Evolutionary conservation across 306 rosid genomes (phyloP), one percentile per base, ranked within the genome.

Genomic region (Vigna hirtella): DNA sequence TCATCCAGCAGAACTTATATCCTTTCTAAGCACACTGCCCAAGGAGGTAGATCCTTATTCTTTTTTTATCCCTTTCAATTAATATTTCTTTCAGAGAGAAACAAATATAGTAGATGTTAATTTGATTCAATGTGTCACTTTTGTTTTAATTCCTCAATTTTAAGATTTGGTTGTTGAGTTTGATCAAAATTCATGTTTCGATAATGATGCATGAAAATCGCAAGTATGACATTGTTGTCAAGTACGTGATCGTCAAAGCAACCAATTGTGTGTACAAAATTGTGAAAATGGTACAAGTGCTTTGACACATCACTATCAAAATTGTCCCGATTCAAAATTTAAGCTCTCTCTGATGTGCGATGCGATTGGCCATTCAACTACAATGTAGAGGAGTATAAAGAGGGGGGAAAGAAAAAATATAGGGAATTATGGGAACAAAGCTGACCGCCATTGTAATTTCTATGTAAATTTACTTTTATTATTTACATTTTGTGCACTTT

Each of bases 1-100:
- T 82, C 98, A 92, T 88, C 98, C 98, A 28, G 95, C 82, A 77
- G 93, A 91, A 80, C 87, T 95, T 74, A 92, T 95, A 87, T 89
- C 97, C 52, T 87, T 95, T 42, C 83, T 92, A 43, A 91, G 76
- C 66, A 83, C 86, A 56, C 84, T 95, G 73, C 97, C 91, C 24
- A 84, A 88, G 73, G 98, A 92, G 94, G 98, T 95, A 73, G 72
- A 34, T 68, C 42, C 52, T 38, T 40, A 73, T 11, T 67, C 66
- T 77, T 26, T 81, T 18, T 57, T 52, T 38, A 38, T 38, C 42
- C 42, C 66, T 3, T 13, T 36, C 26, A 40, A 42, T 49, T 28
- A 70, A 20, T 55, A 50, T 22, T 12, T 50, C 77, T 43, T 18
- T 18, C 18, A 18, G 45, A 53, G 69, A 70, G 50, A 66, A 83